Base-by-base conservation (phyloP, 768 basidiomycete species). In the Lactarius sanguifluus region DNA sequence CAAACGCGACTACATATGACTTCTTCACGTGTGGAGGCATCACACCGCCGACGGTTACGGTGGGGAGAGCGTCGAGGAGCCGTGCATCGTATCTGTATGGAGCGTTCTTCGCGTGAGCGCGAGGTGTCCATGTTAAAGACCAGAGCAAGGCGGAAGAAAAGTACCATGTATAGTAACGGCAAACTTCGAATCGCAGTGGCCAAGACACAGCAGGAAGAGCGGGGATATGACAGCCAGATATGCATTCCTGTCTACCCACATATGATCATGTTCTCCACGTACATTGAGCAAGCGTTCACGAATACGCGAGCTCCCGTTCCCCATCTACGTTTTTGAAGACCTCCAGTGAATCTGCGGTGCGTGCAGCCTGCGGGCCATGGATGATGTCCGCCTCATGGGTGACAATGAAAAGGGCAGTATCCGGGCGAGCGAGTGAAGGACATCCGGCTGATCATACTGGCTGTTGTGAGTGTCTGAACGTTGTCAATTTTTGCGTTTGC, bases 171-270 rank as follows among this genome's bases (percentile, higher is more conserved):
- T n/a, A n/a, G n/a, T n/a, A n/a, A n/a, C n/a, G n/a, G n/a, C n/a
- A n/a, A n/a, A n/a, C n/a, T n/a, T n/a, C n/a, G n/a, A n/a, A n/a
- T n/a, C n/a, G n/a, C n/a, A n/a, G n/a, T n/a, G n/a, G n/a, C n/a
- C n/a, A n/a, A n/a, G n/a, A n/a, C n/a, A n/a, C n/a, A n/a, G n/a
- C n/a, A n/a, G n/a, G n/a, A n/a, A n/a, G n/a, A n/a, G n/a, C n/a
- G n/a, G n/a, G n/a, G n/a, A n/a, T n/a, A n/a, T n/a, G n/a, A n/a
- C n/a, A n/a, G n/a, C n/a, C n/a, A n/a, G n/a, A n/a, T n/a, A n/a
- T n/a, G n/a, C n/a, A n/a, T n/a, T n/a, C n/a, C n/a, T 88, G 80
- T 96, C 92, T 62, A 91, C 84, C 91, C 89, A 94, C 3, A 91
- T 71, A 25, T 68, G 56, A 28, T 23, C 34, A 18, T 55, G 55